A percentile compares a stretch with the other conserved stretches of the same genome.
Evolutionary conservation across 2,329 filamentous ascomycete genomes (phyloP).

Genomic region (Colletotrichum godetiae): DNA sequence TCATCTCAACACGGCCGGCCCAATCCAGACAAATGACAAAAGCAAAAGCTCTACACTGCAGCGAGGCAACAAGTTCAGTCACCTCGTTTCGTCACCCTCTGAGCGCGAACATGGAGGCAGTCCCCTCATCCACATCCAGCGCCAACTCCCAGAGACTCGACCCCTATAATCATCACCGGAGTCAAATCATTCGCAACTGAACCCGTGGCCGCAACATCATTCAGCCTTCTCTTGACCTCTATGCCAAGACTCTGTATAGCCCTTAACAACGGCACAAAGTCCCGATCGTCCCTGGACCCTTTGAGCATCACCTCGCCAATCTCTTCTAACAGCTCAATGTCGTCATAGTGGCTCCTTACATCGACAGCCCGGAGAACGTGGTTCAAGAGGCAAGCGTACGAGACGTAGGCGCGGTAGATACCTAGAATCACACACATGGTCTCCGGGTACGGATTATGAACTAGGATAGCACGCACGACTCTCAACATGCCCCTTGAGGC

Average conservation of each 20-base stretch:
- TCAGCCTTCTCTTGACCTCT: slow-evolving; percentile 39
- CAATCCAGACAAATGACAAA: too few species aligned
- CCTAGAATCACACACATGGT: slow-evolving; percentile 41
- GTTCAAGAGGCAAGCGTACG: slow-evolving; percentile 42
- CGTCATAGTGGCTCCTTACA: slow-evolving; percentile 30
- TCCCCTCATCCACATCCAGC: too few species aligned
- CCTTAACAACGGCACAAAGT: slow-evolving; percentile 41
- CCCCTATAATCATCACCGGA: too few species aligned
- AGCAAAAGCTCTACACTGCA: too few species aligned
- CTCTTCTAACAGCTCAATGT: slow-evolving; percentile 38
- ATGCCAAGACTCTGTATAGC: slow-evolving; percentile 41
- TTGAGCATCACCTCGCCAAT: slow-evolving; percentile 35
- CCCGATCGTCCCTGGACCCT: slow-evolving; percentile 39
- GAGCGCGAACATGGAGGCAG: background rate
- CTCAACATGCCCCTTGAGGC: slow-evolving; percentile 40
- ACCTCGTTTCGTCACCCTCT: too few species aligned
- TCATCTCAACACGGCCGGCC: too few species aligned
- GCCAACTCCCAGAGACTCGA: too few species aligned
- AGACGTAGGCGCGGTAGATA: slow-evolving; percentile 42
- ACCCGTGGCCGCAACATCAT: background rate
- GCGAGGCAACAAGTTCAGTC: too few species aligned
- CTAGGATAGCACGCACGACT: slow-evolving; percentile 36
- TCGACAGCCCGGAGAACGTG: slow-evolving; percentile 39
- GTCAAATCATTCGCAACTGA: background rate
- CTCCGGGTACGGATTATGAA: slow-evolving; percentile 39